phyloP scores from a whole-genome alignment of 2,329 filamentous ascomycete genomes.

The Periconia sp. region DNA sequence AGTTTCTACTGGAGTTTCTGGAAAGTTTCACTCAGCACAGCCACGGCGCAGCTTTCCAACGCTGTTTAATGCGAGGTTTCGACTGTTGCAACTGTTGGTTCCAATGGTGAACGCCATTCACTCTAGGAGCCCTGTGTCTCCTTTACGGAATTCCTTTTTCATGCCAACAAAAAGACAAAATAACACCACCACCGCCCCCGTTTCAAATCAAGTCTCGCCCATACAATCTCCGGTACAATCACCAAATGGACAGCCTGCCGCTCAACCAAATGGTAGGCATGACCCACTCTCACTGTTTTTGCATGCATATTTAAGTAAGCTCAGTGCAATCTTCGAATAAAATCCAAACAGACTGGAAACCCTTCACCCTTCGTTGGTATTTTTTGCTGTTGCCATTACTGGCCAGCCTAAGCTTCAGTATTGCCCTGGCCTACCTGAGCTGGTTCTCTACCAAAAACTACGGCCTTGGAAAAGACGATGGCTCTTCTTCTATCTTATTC shows the following conservation, averaged over 20 bases:
- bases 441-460: slow-evolving; percentile 12
- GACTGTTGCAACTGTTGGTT: not conserved
- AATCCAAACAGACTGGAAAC: slow-evolving; percentile 7
- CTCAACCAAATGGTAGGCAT: not conserved
- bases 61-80: too few relatives aligned
- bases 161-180: not conserved
- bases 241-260: not conserved
- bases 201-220: not conserved
- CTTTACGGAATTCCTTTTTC: not conserved
- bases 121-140: not conserved
- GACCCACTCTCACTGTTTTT: too few relatives aligned
- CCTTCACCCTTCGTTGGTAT: slow-evolving; percentile 18
- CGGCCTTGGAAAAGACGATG: slow-evolving; percentile 29
- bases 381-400: slow-evolving; percentile 10
- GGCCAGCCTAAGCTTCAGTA: slow-evolving; percentile 5
- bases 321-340: not conserved
- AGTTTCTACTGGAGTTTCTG: too few relatives aligned
- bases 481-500: slow-evolving; percentile 30
- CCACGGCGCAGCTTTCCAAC: too few relatives aligned
- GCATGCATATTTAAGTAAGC: too few relatives aligned
- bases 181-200: not conserved
- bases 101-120: not conserved
- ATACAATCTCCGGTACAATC: not conserved
- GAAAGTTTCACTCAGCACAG: too few relatives aligned
- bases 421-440: slow-evolving; percentile 22